Evolutionary conservation across 495 filamentous ascomycete genomes (phyloP).

Genomic region (Chaetomium fimeti): DNA sequence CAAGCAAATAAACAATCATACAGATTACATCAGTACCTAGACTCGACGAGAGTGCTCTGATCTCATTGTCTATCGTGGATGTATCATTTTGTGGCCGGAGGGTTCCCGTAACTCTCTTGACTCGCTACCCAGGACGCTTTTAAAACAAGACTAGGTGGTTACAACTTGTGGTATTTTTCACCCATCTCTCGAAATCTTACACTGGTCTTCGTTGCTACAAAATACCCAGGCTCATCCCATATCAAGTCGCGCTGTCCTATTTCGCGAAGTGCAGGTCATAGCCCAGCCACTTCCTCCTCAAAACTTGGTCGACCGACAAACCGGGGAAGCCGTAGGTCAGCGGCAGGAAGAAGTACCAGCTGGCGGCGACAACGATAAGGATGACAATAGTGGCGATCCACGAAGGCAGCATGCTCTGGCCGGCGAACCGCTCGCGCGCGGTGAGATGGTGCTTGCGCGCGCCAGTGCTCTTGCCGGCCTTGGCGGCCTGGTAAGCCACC

Average conservation of each 20-base stretch:
- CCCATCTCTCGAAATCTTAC: constrained; percentile 9
- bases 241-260: constrained; percentile 47
- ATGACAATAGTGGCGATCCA: constrained; percentile 79
- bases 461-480: constrained; percentile 52
- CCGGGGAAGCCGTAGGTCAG: constrained; percentile 94
- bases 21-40: background rate
- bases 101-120: background rate
- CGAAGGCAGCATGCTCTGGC: constrained; percentile 69
- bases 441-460: constrained; percentile 57
- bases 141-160: background rate
- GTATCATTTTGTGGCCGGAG: background rate
- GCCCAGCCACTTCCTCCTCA: constrained; percentile 87
- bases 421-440: constrained; percentile 73
- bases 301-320: constrained; percentile 75
- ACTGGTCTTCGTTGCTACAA: background rate
- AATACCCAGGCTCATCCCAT: background rate
- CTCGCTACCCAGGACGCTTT: background rate
- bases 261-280: constrained; percentile 99
- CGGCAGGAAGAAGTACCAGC: constrained; percentile 91
- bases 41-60: background rate
- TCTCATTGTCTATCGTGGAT: background rate
- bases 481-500: constrained; percentile 44
- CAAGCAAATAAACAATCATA: background rate
- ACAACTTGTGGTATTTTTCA: background rate
- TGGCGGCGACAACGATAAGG: constrained; percentile 63